phyloP scores from a whole-genome alignment of 2,329 filamentous ascomycete species.

The Sarocladium kiliense region DNA sequence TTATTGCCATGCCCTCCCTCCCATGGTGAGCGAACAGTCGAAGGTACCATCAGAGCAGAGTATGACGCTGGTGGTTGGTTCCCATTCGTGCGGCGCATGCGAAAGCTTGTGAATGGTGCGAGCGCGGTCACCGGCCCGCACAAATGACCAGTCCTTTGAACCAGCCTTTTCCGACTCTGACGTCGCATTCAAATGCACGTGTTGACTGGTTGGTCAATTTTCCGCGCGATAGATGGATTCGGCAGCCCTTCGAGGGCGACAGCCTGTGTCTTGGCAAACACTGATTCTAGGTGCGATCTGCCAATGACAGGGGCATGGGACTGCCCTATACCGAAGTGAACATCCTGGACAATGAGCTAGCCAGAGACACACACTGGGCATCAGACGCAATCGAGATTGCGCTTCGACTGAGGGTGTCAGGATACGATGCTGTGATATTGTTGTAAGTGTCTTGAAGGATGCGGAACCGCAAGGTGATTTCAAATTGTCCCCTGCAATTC shows the following conservation, averaged over 20 bases:
- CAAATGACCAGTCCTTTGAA: background rate
- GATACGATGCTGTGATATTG: background rate
- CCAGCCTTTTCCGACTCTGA: background rate
- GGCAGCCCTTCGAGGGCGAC: background rate
- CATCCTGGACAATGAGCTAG: background rate
- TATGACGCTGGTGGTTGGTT: background rate
- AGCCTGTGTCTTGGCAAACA: background rate
- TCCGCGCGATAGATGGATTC: background rate
- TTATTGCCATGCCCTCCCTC: too few species aligned
- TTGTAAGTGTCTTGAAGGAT: too few species aligned
- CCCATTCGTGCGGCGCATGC: constrained; percentile 1
- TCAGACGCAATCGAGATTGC: background rate
- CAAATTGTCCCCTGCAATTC: too few species aligned
- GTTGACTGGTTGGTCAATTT: background rate
- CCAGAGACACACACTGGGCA: background rate
- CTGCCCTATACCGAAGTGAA: background rate
- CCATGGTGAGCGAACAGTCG: background rate
- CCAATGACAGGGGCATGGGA: background rate
- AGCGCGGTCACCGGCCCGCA: background rate
- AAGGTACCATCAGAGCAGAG: background rate
- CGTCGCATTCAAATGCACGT: background rate
- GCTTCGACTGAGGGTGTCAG: background rate
- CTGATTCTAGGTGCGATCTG: background rate
- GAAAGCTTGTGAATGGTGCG: background rate
- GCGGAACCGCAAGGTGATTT: too few species aligned